Evolutionary conservation across 2,329 filamentous ascomycete species (phyloP), one percentile per base, ranked within the genome.

Genomic region (Fusarium stilboides): DNA sequence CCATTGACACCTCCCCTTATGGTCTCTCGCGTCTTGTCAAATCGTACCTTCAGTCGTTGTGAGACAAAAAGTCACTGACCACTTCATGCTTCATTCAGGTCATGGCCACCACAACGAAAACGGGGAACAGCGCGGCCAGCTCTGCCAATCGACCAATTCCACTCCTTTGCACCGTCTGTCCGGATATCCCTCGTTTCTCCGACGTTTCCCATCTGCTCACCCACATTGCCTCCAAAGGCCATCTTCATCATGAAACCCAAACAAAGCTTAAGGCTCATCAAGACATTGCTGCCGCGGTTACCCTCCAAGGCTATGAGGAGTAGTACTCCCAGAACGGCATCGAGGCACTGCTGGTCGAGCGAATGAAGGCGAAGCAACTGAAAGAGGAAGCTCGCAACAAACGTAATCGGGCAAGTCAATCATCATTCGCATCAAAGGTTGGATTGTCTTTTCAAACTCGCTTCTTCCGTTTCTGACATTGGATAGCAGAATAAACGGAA

Each of bases 121-220:
- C 67, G 22, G 65, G 68, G 44, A 68, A 57, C 52, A 69, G 64
- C 45, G 65, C 62, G 20, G 58, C 65, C 34, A 72, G 60, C 64
- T 68, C 73, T 36, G 58, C 62, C 13, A 77, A 64, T 67, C 77
- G 71, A 59, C 72, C 77, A 47, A 90, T 94, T 62, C 89, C 92
- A 58, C 88, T 98, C 49, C 82, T 89, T 72, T 98, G 95, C 87
- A 90, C 86, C 75, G 91, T 97, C 71, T 98, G 95, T 78, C 91
- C 92, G 36, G 93, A 91, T 71, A 87, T 87, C 64, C 93, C 93
- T 39, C 87, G 82, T 31, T 98, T 98, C 81, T 97, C 94, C 57
- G 95, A 98, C 79, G 85, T 94, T 44, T 97, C 94, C 34, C 95
- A 98, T 79, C 85, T 98, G 37, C 88, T 98, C 76, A 98, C 95